Evolutionary conservation across 192 early-diverging fungal genomes (phyloP).

Genomic region (Geosiphon pyriformis): DNA sequence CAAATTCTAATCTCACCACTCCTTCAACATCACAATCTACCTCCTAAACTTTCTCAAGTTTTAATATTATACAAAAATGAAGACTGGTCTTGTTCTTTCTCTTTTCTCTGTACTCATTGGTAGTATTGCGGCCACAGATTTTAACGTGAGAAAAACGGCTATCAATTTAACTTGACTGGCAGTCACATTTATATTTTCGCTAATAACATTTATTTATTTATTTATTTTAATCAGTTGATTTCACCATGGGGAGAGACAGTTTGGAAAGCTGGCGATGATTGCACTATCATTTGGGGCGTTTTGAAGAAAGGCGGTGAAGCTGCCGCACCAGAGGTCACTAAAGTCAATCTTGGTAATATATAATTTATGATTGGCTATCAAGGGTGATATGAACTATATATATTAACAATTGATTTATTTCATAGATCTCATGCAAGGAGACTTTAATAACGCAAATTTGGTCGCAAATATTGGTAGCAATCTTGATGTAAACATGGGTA

Average conservation of each 20-base stretch:
- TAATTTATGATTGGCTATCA: neutral
- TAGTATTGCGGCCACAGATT: neutral
- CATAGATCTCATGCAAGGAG: slow-evolving; percentile 2
- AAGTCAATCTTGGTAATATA: neutral
- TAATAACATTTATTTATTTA: slow-evolving; percentile 2
- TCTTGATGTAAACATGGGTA: neutral
- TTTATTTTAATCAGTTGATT: neutral
- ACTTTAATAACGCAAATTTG: neutral
- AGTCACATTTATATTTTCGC: neutral
- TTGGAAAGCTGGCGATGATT: neutral
- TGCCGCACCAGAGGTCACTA: neutral
- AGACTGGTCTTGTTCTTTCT: slow-evolving; percentile 1
- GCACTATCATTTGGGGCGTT: neutral
- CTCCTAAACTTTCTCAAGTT: too few relatives aligned
- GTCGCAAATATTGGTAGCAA: neutral
- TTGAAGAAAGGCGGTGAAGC: neutral
- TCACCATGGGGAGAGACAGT: neutral
- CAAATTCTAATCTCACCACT: too few relatives aligned
- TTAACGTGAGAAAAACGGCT: neutral
- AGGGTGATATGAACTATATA: neutral
- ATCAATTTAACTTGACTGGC: neutral
- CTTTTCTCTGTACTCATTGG: neutral
- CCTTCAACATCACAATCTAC: too few relatives aligned
- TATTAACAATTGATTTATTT: neutral
- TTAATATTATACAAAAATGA: too few relatives aligned